Conservation (phyloP, 2,329 filamentous ascomycete genomes). For the Fusarium equiseti region DNA sequence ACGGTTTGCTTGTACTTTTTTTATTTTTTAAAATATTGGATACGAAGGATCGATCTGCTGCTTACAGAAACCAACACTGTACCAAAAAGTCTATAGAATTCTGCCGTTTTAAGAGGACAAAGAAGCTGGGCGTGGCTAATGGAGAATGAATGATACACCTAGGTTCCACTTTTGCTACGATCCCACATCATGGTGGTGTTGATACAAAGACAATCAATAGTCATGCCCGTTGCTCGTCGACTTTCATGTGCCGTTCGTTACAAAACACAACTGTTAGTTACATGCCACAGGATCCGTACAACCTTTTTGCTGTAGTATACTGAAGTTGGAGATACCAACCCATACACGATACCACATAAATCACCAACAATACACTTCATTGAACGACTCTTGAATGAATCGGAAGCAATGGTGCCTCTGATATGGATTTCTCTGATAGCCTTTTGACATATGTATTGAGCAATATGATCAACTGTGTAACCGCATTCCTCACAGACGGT, state of each 20-base stretch:
- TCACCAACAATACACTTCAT: neutral
- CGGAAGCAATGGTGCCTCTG: neutral
- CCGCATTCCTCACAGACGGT: neutral
- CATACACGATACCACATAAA: neutral
- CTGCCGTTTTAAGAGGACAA: neutral
- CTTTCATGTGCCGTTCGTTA: neutral
- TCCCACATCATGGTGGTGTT: neutral
- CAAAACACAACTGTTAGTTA: neutral
- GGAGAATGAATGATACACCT: neutral
- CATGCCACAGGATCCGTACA: neutral
- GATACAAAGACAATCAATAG: neutral
- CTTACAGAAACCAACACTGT: neutral
- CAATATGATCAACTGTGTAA: neutral
- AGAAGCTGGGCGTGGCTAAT: neutral
- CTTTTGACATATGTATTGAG: neutral
- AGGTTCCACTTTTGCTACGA: neutral
- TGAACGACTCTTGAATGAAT: neutral
- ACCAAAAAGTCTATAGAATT: neutral
- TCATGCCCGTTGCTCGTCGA: neutral
- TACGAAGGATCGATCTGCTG: no score
- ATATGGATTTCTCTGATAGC: neutral
- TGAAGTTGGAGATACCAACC: neutral
- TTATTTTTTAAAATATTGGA: neutral
- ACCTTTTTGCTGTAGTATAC: neutral
- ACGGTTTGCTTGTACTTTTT: neutral